These are phyloP conservation scores for Fusarium lyarnte DNA, from an alignment of 2,329 filamentous ascomycete genomes.

Conservation along the genomic window DNA sequence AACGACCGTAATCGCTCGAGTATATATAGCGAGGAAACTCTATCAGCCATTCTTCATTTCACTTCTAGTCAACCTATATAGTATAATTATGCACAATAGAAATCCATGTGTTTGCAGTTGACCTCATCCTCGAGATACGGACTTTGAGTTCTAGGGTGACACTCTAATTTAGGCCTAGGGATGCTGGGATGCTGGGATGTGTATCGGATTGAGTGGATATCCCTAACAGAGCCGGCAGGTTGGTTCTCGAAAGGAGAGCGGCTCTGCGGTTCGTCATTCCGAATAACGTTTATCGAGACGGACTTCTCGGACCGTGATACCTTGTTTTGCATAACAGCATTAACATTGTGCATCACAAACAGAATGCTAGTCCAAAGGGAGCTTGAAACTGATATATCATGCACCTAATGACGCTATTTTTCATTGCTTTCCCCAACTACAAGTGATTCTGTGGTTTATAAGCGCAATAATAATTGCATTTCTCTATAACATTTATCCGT, in stretches of 20 bases:
- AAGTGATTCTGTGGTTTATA: background rate
- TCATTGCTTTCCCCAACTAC: background rate
- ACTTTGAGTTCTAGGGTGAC: background rate
- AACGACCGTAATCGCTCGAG: background rate
- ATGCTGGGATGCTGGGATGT: background rate
- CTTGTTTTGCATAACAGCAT: background rate
- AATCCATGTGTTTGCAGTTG: background rate
- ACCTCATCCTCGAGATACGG: background rate
- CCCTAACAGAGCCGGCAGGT: background rate
- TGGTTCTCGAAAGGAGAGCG: background rate
- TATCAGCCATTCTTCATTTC: background rate
- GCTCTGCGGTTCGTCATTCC: conserved; percentile 1
- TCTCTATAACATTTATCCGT: background rate
- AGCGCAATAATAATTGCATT: fast-evolving
- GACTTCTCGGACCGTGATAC: background rate
- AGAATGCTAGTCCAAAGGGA: background rate
- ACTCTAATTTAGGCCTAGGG: background rate
- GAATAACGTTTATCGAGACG: background rate
- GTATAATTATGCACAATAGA: background rate
- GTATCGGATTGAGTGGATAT: background rate
- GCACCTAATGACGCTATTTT: background rate
- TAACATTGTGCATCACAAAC: background rate
- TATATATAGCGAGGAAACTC: background rate
- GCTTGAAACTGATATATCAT: too few species aligned
- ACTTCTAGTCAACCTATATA: background rate